Percentiles rank a stretch among this genome's conserved stretches.
phyloP scores from a whole-genome alignment of 345 rosid genomes.

The Geranium rotundifolium region DNA sequence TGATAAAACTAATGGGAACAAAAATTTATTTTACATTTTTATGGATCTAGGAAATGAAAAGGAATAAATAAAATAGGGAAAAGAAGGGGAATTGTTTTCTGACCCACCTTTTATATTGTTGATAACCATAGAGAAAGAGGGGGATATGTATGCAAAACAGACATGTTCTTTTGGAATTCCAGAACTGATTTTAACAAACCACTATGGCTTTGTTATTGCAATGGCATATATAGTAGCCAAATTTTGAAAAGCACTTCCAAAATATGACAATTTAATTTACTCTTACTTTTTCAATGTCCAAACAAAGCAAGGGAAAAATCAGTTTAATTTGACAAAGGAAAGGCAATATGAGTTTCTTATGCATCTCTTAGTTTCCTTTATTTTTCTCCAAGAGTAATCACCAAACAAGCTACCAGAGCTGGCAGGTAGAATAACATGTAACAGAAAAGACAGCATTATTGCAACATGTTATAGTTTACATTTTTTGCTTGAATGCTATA shows the following conservation, averaged over 20 bases:
- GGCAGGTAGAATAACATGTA: not conserved
- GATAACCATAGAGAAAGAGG: not conserved
- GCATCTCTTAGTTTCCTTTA: not conserved
- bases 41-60: not conserved
- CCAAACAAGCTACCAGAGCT: not conserved
- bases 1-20: not conserved
- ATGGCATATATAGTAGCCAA: no score
- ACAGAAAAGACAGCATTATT: not conserved
- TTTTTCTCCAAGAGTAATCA: not conserved
- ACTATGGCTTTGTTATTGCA: not conserved
- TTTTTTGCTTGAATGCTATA: no score
- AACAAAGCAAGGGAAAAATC: not conserved
- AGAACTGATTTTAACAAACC: not conserved
- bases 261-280: no score
- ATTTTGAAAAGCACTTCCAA: not conserved
- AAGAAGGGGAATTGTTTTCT: not conserved
- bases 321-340: not conserved
- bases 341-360: not conserved
- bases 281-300: not conserved
- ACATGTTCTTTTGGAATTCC: not conserved
- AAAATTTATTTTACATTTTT: no score
- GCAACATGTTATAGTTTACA: not conserved
- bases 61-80: not conserved
- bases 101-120: not conserved
- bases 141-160: not conserved